Evolutionary conservation across 768 basidiomycete genomes (phyloP), one percentile per base, ranked within the genome.

Genomic region (Boletus coccyginus): DNA sequence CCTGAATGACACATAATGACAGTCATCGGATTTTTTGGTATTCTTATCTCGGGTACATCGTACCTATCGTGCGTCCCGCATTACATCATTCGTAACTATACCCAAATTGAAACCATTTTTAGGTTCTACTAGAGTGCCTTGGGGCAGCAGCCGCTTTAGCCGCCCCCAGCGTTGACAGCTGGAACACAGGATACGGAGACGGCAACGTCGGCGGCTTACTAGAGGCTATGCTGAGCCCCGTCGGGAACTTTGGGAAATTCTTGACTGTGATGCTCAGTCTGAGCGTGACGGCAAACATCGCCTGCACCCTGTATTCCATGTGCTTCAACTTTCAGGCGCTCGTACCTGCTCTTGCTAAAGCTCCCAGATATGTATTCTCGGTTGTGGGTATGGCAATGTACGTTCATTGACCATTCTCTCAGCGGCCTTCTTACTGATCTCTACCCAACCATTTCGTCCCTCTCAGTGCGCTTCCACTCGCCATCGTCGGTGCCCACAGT

Each of bases 291-390:
- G 89, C 83, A 3, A 94, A 94, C 72, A 87, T 91, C 44, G 88
- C 90, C 1, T 83, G 86, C 3, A 88, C 90, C 7, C 85, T 93
- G 58, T 97, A 97, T 70, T 90, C 87, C 43, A 81, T 88, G 55
- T 82, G 85, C 59, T 78, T 93, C 55, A 86, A 83, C 66, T 75
- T 90, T 60, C 91, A 93, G 66, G 77, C 87, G 1, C 77, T 86
- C 62, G 67, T 88, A 6, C 88, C 90, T 0, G 75, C 73, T 41
- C 75, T 85, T 35, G 74, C 78, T 12, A 71, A 66, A 55, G 77
- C 90, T 8, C 90, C 89, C 1, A 78, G 88, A 64, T 91, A 87
- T 68, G 72, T 90, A 12, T 85, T 92, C 66, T 80, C 83, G 7
- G 61, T 90, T 13, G 59, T 90, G 46, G 84, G 84, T 7, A 85